Evolutionary conservation across 1,139 yeast genomes (phyloP).

Genomic region (Suhomyces coccinellae): DNA sequence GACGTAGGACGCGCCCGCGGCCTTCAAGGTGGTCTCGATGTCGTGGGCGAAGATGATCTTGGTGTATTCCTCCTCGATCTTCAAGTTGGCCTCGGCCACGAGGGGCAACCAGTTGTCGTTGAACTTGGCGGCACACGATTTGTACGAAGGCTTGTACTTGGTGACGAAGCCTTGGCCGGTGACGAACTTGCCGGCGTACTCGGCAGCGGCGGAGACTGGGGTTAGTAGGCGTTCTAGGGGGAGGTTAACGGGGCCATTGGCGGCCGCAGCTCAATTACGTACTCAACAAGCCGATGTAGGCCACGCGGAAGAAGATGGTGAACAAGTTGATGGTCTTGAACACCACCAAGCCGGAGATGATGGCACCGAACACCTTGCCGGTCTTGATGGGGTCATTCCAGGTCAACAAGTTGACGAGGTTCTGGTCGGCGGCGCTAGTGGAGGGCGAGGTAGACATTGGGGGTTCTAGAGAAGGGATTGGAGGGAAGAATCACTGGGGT

Average conservation of each 20-base stretch:
- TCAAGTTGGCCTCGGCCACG: constrained; percentile 43
- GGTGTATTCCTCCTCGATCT: constrained; percentile 52
- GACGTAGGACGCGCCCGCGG: constrained; percentile 65
- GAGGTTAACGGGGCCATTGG: background rate
- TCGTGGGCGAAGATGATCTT: constrained; percentile 65
- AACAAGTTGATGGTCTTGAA: constrained; percentile 71
- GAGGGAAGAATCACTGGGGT: background rate
- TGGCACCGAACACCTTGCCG: constrained; percentile 72
- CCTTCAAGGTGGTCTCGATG: constrained; percentile 68
- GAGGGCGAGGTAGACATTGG: constrained; percentile 14
- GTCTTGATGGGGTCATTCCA: constrained; percentile 84
- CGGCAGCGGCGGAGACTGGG: constrained; percentile 63
- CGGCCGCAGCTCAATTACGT: constrained; percentile 24
- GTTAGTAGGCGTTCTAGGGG: constrained; percentile 14
- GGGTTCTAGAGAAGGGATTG: background rate
- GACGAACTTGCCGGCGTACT: constrained; percentile 63
- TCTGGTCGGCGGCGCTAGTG: constrained; percentile 14
- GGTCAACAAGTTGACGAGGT: constrained; percentile 49
- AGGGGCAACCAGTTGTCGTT: constrained; percentile 44
- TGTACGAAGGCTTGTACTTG: constrained; percentile 55
- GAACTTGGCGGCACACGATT: constrained; percentile 42
- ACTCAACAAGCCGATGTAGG: constrained; percentile 49
- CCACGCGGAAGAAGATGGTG: constrained; percentile 61
- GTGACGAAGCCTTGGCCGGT: constrained; percentile 74
- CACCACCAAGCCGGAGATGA: constrained; percentile 58